Percentiles rank a stretch among this genome's conserved stretches.
Conservation (phyloP, 108 stramenopile species). For the Cyclotella choctawhatcheeana region DNA sequence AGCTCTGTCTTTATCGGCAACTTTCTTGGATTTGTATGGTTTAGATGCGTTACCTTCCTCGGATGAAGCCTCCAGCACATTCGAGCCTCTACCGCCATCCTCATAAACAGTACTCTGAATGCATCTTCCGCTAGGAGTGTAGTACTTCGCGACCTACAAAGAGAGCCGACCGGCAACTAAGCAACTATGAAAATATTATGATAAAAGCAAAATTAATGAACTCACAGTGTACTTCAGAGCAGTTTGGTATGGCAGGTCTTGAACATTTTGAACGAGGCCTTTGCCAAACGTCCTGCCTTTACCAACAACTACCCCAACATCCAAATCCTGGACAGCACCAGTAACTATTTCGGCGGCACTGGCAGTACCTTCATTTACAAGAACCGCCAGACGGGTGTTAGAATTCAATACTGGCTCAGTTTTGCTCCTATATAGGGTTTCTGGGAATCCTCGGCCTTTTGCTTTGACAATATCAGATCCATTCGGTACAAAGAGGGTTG, state of each 20-base stretch:
- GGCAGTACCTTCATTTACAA: conserved; percentile 91
- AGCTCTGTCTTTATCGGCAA: conserved; percentile 70
- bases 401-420: conserved; percentile 82
- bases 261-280: conserved; percentile 98
- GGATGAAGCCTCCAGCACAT: too few relatives aligned
- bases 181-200: too few relatives aligned
- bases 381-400: conserved; percentile 86
- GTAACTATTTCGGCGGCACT: conserved; percentile 96
- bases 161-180: too few relatives aligned
- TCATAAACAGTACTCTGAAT: conserved; percentile 91
- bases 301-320: conserved; percentile 93
- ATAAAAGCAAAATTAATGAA: too few relatives aligned
- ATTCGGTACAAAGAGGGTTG: conserved; percentile 89
- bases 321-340: conserved; percentile 96
- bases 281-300: conserved; percentile 94
- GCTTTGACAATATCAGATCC: conserved; percentile 92
- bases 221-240: conserved; percentile 97
- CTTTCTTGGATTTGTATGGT: conserved; percentile 60
- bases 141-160: conserved; percentile 97
- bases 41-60: too few relatives aligned
- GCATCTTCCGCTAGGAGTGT: conserved; percentile 94
- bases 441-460: conserved; percentile 91
- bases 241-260: conserved; percentile 79
- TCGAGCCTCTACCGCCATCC: conserved; percentile 63
- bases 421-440: conserved; percentile 80